phyloP scores from a whole-genome alignment of 805 yeast species.

The Blastobotrys robertii region DNA sequence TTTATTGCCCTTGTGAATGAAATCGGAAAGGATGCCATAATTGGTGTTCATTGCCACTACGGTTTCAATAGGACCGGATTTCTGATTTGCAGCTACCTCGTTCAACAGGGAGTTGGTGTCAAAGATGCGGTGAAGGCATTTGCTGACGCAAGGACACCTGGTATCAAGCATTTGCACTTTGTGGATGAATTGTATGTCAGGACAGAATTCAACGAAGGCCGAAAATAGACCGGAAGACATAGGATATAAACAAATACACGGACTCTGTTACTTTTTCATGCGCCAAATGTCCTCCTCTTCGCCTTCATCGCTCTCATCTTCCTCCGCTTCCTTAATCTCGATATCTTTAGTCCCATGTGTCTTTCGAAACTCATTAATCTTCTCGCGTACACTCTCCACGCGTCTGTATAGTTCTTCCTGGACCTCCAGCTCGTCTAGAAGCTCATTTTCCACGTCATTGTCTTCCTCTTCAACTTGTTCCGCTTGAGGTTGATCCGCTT shows the following conservation, averaged over 20 bases:
- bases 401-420: slow-evolving; percentile 6
- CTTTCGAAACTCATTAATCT: slow-evolving; percentile 5
- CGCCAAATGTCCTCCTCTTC: slow-evolving; percentile 3
- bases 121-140: slow-evolving; percentile 55
- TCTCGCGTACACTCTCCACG: slow-evolving; percentile 3
- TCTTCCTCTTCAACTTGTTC: slow-evolving; percentile 9
- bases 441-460: slow-evolving; percentile 14
- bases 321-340: not conserved
- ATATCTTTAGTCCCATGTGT: not conserved
- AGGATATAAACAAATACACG: not conserved
- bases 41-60: slow-evolving; percentile 72
- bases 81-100: slow-evolving; percentile 56
- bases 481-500: slow-evolving; percentile 7
- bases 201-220: slow-evolving; percentile 31
- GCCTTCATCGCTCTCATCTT: slow-evolving; percentile 1
- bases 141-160: slow-evolving; percentile 50
- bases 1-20: slow-evolving; percentile 47
- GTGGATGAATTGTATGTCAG: slow-evolving; percentile 61
- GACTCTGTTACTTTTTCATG: not conserved
- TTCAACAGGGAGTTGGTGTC: slow-evolving; percentile 53
- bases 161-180: slow-evolving; percentile 70
- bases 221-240: too few species aligned
- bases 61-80: slow-evolving; percentile 77
- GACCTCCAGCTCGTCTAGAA: slow-evolving; percentile 8
- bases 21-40: slow-evolving; percentile 27